A percentile compares a stretch with the other conserved stretches of the same genome.
Evolutionary conservation across 83 land plant genomes (phyloP).

Genomic region (Diphasiastrum complanatum): DNA sequence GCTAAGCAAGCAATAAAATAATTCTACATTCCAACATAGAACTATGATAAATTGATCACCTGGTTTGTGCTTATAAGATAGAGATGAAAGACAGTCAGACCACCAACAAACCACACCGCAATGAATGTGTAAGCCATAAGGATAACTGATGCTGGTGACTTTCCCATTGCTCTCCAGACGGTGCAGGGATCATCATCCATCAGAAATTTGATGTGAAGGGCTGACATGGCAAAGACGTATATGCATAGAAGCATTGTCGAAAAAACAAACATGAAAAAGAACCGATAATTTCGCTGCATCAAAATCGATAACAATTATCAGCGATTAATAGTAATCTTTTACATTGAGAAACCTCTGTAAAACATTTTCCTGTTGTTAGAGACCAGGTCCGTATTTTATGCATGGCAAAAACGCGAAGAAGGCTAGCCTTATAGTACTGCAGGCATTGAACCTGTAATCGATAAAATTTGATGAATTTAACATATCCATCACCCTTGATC

Average conservation of each 20-base stretch:
- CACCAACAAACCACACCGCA: conserved; percentile 83
- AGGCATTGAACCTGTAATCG: too few relatives aligned
- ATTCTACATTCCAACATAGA: not conserved
- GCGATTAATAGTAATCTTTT: too few relatives aligned
- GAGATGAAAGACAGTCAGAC: conserved; percentile 66
- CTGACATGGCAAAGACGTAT: conserved; percentile 68
- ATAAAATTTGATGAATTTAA: too few relatives aligned
- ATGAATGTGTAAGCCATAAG: conserved; percentile 67
- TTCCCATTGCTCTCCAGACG: conserved; percentile 53
- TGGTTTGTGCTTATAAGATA: conserved; percentile 79
- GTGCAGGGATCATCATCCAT: conserved; percentile 40
- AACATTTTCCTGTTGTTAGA: too few relatives aligned
- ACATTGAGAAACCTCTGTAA: too few relatives aligned
- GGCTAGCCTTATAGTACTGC: not conserved
- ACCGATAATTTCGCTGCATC: conserved; percentile 89
- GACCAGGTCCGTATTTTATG: too few relatives aligned
- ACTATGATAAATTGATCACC: conserved; percentile 29
- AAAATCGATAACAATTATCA: too few relatives aligned
- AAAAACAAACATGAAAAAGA: conserved; percentile 72
- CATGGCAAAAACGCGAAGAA: too few relatives aligned
- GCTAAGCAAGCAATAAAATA: not conserved
- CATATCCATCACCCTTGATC: too few relatives aligned
- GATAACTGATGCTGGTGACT: conserved; percentile 60
- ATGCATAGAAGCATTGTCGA: conserved; percentile 66
- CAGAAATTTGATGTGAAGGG: conserved; percentile 45